Conservation (phyloP, 257 asterid species). For the Solanum phureja region DNA sequence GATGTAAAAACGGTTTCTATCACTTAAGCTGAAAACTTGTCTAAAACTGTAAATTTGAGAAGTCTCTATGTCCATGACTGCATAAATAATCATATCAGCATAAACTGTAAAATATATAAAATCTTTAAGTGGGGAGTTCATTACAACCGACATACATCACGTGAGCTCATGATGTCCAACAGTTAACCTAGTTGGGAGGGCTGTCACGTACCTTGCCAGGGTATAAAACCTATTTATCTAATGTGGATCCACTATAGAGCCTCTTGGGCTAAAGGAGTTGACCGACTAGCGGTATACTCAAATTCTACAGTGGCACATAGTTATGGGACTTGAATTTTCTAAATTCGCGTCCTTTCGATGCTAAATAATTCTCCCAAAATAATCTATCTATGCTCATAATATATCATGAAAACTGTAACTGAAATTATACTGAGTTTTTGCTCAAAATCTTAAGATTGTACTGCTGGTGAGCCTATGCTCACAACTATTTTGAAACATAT, state of each 20-base stretch:
- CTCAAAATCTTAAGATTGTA: too few relatives aligned
- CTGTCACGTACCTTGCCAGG: not conserved
- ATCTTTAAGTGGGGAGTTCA: not conserved
- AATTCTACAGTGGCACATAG: not conserved
- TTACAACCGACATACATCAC: not conserved
- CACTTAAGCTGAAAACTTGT: not conserved
- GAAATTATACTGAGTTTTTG: too few relatives aligned
- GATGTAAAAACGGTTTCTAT: not conserved
- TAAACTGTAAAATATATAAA: not conserved
- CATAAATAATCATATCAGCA: not conserved
- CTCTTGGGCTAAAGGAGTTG: not conserved
- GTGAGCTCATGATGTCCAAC: not conserved
- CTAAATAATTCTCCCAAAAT: not conserved
- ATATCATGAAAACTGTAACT: not conserved
- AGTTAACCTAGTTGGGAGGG: not conserved
- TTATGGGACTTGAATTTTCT: not conserved
- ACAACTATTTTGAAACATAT: too few relatives aligned
- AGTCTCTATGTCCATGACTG: not conserved
- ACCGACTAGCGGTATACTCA: not conserved
- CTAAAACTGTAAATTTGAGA: not conserved
- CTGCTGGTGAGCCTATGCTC: too few relatives aligned
- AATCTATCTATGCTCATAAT: not conserved
- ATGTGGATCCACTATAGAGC: not conserved
- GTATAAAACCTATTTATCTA: not conserved
- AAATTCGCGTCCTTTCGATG: not conserved